A percentile compares a stretch with the other conserved stretches of the same genome.
Conservation (phyloP, 495 filamentous ascomycete genomes). For the Choiromyces venosus region DNA sequence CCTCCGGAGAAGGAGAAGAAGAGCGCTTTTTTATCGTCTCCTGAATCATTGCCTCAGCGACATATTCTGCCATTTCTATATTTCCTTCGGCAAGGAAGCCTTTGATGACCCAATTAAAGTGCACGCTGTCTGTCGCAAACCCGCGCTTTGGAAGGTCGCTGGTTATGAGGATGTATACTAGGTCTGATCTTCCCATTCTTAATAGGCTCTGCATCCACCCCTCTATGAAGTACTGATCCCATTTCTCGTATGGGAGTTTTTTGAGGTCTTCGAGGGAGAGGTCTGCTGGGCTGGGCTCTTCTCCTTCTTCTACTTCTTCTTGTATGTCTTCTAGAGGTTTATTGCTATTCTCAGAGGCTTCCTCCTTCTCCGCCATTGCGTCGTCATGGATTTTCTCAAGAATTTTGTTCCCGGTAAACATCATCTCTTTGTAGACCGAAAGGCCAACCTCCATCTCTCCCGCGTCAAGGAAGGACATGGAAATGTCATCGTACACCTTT, state of each 20-base stretch:
- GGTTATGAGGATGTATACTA: conserved; percentile 50
- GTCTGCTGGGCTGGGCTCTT: conserved; percentile 22
- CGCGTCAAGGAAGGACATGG: conserved; percentile 40
- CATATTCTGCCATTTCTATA: conserved; percentile 51
- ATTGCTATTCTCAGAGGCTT: no score
- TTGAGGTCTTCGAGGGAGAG: conserved; percentile 53
- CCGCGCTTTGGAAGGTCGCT: conserved; percentile 57
- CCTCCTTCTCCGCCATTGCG: conserved; percentile 17
- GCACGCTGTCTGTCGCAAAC: conserved; percentile 53
- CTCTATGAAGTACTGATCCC: conserved; percentile 59
- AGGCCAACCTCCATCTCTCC: conserved; percentile 15
- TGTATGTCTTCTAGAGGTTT: neutral
- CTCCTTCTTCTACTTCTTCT: no score
- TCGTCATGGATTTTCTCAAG: conserved; percentile 15
- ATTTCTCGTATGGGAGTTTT: conserved; percentile 51
- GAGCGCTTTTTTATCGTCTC: conserved; percentile 50
- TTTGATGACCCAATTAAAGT: conserved; percentile 58
- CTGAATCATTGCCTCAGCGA: conserved; percentile 52
- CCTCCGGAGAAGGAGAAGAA: no score
- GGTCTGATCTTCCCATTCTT: conserved; percentile 56
- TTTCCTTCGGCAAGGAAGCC: conserved; percentile 50
- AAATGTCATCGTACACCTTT: conserved; percentile 30
- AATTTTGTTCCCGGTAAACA: conserved; percentile 11
- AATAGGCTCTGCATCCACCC: conserved; percentile 61
- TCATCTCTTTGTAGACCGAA: conserved; percentile 34